phyloP scores from a whole-genome alignment of 1,284 basidiomycete genomes.

The Thecaphora thlaspeos region DNA sequence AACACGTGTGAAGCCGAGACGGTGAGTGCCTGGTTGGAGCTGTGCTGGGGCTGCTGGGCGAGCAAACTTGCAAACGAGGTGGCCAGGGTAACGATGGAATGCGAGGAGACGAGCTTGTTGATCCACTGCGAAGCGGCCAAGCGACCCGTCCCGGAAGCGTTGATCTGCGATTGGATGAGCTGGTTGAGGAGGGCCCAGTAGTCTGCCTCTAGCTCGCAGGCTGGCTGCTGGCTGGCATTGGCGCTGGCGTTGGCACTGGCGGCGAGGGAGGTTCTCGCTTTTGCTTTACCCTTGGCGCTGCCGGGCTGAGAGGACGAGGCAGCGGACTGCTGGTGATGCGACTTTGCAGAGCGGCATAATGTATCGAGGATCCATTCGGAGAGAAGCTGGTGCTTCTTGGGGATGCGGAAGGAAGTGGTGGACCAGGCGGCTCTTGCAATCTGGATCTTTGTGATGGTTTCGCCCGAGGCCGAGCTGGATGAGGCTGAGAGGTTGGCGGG shows the following conservation, averaged over 20 bases:
- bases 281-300: conserved; percentile 22
- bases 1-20: conserved; percentile 4
- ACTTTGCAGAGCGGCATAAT: conserved; percentile 15
- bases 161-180: conserved; percentile 8
- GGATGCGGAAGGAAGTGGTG: conserved; percentile 21
- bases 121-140: neutral
- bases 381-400: conserved; percentile 39
- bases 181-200: conserved; percentile 32
- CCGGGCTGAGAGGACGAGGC: conserved; percentile 3
- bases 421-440: conserved; percentile 28
- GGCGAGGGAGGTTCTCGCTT: neutral
- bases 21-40: neutral
- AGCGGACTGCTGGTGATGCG: no score
- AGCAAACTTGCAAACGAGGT: conserved; percentile 6
- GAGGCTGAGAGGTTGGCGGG: conserved; percentile 1
- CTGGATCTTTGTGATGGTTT: conserved; percentile 19
- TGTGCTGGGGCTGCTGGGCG: neutral
- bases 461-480: neutral
- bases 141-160: conserved; percentile 8
- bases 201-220: neutral
- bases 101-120: neutral
- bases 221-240: neutral
- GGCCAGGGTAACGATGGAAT: conserved; percentile 22
- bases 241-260: neutral
- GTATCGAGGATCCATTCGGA: conserved; percentile 36